Conservation (phyloP, 2,329 filamentous ascomycete species). For the Cephalotrichum gorgonifer region DNA sequence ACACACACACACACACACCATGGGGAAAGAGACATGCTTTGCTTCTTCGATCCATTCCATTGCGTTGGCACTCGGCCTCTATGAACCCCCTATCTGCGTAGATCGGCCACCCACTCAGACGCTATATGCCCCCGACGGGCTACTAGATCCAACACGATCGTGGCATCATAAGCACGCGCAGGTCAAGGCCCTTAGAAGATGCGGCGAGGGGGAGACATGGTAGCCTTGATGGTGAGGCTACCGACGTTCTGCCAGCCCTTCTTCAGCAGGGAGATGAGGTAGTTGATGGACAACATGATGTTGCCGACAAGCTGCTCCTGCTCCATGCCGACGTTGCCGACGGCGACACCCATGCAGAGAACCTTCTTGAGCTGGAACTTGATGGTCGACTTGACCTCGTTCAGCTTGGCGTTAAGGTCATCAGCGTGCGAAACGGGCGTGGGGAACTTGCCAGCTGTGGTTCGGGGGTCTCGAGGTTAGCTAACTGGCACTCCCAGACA, state of each 20-base stretch:
- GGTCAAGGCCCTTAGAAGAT: conserved; percentile 70
- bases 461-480: conserved; percentile 10
- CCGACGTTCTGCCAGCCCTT: conserved; percentile 99
- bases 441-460: conserved; percentile 93
- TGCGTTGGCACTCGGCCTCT: background rate
- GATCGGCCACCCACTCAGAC: background rate
- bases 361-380: conserved; percentile 99
- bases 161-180: background rate
- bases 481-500: no score
- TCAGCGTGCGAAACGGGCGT: conserved; percentile 96
- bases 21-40: background rate
- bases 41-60: background rate
- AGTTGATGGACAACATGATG: conserved; percentile 99
- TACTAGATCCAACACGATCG: background rate
- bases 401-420: conserved; percentile 90
- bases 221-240: conserved; percentile 98
- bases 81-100: background rate
- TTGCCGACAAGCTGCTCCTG: conserved; percentile 94
- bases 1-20: background rate
- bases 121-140: background rate
- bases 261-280: conserved; percentile 98
- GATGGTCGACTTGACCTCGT: conserved; percentile 99
- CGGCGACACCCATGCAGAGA: conserved; percentile 98
- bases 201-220: conserved; percentile 97
- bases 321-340: conserved; percentile 97